phyloP scores from a whole-genome alignment of 2,329 filamentous ascomycete genomes.

The Coleophoma cylindrospora region DNA sequence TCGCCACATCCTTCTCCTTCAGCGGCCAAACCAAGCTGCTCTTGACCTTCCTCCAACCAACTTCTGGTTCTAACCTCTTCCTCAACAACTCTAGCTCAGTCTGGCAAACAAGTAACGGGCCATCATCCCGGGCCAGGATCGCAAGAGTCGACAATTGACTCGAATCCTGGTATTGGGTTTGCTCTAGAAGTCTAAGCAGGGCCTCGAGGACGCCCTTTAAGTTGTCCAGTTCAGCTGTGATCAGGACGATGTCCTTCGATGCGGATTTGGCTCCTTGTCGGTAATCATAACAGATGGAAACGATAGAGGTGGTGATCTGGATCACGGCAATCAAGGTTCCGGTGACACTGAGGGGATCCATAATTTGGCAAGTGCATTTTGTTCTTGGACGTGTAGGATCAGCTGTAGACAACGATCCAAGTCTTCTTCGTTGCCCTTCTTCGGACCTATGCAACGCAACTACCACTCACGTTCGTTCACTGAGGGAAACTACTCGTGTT shows the following conservation, averaged over 20 bases:
- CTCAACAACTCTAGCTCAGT: conserved; percentile 9
- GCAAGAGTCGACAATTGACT: conserved; percentile 8
- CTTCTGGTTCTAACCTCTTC: conserved; percentile 9
- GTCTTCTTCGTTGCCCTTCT: no score
- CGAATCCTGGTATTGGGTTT: background rate
- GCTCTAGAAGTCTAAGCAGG: conserved; percentile 14
- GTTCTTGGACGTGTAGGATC: no score
- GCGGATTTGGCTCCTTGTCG: conserved; percentile 10
- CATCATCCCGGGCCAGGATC: conserved; percentile 8
- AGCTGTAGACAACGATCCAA: no score
- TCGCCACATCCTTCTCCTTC: conserved; percentile 11
- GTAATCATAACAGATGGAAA: conserved; percentile 18
- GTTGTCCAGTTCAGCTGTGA: conserved; percentile 12
- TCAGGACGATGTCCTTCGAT: conserved; percentile 11
- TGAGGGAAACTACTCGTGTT: no score
- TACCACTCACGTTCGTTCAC: no score
- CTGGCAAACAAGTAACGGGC: conserved; percentile 9
- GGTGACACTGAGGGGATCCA: conserved; percentile 17
- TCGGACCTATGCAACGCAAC: no score
- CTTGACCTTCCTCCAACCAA: conserved; percentile 10
- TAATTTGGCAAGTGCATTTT: background rate
- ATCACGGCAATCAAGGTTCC: conserved; percentile 16
- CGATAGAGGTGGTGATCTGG: conserved; percentile 13
- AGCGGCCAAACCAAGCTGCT: conserved; percentile 13
- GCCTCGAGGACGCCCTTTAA: conserved; percentile 12